Base-by-base conservation (phyloP, 495 filamentous ascomycete species). In the Xylaria flabelliformis region DNA sequence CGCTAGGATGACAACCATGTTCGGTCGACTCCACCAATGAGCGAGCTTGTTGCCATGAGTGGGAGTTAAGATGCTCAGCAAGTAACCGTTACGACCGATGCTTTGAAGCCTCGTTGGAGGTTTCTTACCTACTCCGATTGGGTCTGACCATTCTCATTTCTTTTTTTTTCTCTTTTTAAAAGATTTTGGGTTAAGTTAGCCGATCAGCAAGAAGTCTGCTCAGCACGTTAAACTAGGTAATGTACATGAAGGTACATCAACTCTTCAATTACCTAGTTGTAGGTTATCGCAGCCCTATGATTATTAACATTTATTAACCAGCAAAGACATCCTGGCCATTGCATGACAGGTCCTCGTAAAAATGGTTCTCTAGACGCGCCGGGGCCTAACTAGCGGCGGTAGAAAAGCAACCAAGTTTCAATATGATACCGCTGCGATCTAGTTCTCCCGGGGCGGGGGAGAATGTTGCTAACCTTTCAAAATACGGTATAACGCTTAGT, bases 241-340 rank as follows among this genome's bases (percentile, higher is more conserved):
- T 21, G 58, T 67, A 21, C 29, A n/a, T 39, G 32, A 17, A 67
- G 64, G 12, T 50, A 41, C 12, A 19, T 26, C 19, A 4, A 10
- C 19, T 17, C 39, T 61, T 19, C n/a, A n/a, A n/a, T n/a, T n/a
- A n/a, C n/a, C 39, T 10, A n/a, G 32, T 21, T 41, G 19, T 61
- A 61, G 64, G 64, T 29, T 32, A 32, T 67, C 7, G 58, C 46
- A 67, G 64, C 64, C 64, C 41, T 67, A 67, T 53, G 48, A 67
- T 21, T 67, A 67, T 67, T 67, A 67, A 67, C 21, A 46, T 12
- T 67, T 53, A 67, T n/a, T 67, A 34, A 3, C 26, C 39, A 39
- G 19, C 15, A 53, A 50, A 51, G 29, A 67, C n/a, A 53, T 51
- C 46, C 46, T 17, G 41, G 24, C 64, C 5, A 53, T 41, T 53